Base-by-base conservation (phyloP, 148 eudicot genomes). In the Fallopia convolvulus region DNA sequence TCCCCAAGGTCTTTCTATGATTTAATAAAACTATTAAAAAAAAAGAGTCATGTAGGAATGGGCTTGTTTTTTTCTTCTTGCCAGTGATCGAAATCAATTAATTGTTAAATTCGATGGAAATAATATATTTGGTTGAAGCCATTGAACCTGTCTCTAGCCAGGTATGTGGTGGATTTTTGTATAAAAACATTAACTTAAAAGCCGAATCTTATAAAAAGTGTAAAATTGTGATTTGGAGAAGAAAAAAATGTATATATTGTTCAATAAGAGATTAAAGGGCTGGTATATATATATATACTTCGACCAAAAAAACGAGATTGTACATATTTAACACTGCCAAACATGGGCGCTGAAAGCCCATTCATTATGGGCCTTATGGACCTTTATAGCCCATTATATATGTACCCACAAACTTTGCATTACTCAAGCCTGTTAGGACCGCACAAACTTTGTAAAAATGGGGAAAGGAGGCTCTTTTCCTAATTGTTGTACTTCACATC, bases 1-100 rank as follows among this genome's bases (percentile, higher is more conserved):
- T 13, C 33, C 14, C 17, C 26, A 50, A 50, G 12, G 44, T 90
- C 94, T 1, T 55, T 14, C 98, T 83, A 13, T 48, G 50, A 10
- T 48, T 48, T 48, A 15, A 48, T 48, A 48, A 48, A 2, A 18
- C 61, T 6, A 52, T 52, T 2, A 15, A 14, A 52, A 52, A 4
- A 50, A 12, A 50, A 0, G 3, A 50, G 55, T n/a, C 55, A 50
- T 50, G 18, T 17, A 50, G 18, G 8, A 55, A n/a, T 8, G 5
- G 1, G 5, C 23, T 55, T 55, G 61, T 55, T 4, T 55, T 50
- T 55, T 4, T 6, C 21, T 8, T 7, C 21, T 15, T 53, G 60
- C n/a, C 14, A n/a, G 21, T 55, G 23, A 26, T 26, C 30, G 30
- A 55, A 55, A 55, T 55, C 21, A n/a, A 55, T 5, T 6, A n/a